Evolutionary conservation across 306 rosid species (phyloP), one percentile per base, ranked within the genome.

Genomic region (Prunus campanulata): DNA sequence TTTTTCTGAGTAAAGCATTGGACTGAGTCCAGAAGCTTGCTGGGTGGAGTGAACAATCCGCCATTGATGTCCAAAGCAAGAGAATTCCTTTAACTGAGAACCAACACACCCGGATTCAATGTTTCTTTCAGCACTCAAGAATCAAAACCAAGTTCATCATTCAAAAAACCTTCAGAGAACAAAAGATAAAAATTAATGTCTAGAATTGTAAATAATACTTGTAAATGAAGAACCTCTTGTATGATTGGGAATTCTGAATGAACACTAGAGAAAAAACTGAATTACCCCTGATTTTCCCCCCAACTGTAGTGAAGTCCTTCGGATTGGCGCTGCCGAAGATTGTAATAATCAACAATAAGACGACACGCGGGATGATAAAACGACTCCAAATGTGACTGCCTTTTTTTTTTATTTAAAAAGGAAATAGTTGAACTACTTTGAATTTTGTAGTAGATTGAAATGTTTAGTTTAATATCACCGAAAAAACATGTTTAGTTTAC

Each of bases 1-100:
- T 90, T 82, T 93, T 93, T 66, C 97, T 78, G 50, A 93, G 90
- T 3, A 93, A 88, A 55, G 96, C 97, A 25, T 25, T 25, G 27
- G 2, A 25, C 27, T 25, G 27, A 25, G 27, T 25, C 27, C 27
- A 25, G 27, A 25, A 25, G 27, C 27, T 25, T 25, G 27, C 27
- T 3, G 81, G 86, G 61, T 85, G 89, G 48, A 8, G 78, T 19
- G 85, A 55, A 4, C 78, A 24, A 75, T 87, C 81, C 78, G 83
- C 88, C 91, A 84, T 87, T 62, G 69, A 74, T 9, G 54, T 49
- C 22, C 46, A 3, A 25, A 68, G 8, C 60, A 24, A 50, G 60
- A 14, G 25, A 49, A 48, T 12, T 69, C 60, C 73, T 49, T n/a
- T 49, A 14, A 2, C 73, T 27, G 44, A 15, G 16, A 24, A 39